Percentiles rank a stretch among this genome's conserved stretches.
Evolutionary conservation across 2,329 filamentous ascomycete species (phyloP).

Genomic region (Aureobasidium sp.): DNA sequence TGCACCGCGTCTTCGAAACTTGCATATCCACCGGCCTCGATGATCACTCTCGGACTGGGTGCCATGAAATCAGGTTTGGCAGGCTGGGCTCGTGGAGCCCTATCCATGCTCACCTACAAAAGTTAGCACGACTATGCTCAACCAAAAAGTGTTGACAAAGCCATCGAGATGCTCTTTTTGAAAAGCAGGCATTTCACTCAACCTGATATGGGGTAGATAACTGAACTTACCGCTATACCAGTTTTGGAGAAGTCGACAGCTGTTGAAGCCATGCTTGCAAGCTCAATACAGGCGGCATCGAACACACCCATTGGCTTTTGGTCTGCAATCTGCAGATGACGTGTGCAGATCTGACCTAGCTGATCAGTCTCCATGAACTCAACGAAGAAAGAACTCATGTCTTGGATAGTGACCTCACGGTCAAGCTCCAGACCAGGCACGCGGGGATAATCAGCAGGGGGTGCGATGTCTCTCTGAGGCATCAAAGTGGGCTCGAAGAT

Average conservation of each 20-base stretch:
- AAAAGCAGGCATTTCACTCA: too few relatives aligned
- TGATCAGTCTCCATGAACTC: conserved; percentile 54
- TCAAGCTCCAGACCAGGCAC: conserved; percentile 49
- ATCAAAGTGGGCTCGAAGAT: conserved; percentile 58
- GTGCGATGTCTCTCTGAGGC: conserved; percentile 32
- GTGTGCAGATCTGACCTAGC: conserved; percentile 33
- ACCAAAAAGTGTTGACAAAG: too few relatives aligned
- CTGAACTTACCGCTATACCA: conserved; percentile 45
- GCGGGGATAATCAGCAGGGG: conserved; percentile 62
- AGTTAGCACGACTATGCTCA: not conserved
- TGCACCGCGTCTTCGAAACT: conserved; percentile 29
- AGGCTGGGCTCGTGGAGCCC: conserved; percentile 32
- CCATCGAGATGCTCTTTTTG: too few relatives aligned
- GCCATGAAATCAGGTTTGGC: conserved; percentile 48
- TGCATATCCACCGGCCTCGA: conserved; percentile 27
- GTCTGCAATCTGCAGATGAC: conserved; percentile 35
- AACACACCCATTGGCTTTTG: conserved; percentile 14
- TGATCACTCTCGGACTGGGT: conserved; percentile 34
- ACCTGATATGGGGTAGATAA: not conserved
- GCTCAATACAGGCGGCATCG: conserved; percentile 14
- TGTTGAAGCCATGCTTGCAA: conserved; percentile 31
- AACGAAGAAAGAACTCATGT: conserved; percentile 78
- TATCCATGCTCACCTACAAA: conserved; percentile 36
- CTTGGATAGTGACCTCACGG: conserved; percentile 48
- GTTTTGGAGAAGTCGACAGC: conserved; percentile 41